phyloP scores from a whole-genome alignment of 345 rosid species.

The Mangifera indica region DNA sequence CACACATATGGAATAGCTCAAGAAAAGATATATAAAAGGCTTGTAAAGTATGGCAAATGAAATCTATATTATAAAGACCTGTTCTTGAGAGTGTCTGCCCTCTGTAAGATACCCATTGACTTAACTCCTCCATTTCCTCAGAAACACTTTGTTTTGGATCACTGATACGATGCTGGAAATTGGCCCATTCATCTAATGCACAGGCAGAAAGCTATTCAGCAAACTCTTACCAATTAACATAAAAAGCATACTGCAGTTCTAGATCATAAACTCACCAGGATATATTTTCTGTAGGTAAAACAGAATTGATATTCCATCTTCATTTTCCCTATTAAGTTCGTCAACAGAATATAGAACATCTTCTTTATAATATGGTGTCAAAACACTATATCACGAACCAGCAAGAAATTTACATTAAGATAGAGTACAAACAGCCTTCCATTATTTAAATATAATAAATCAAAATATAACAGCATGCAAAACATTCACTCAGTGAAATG shows the following conservation, averaged over 20 bases:
- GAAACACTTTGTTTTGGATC: conserved; percentile 26
- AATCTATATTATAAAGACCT: conserved; percentile 38
- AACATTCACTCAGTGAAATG: not conserved
- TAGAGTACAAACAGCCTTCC: conserved; percentile 6
- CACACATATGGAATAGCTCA: not conserved
- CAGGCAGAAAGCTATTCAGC: conserved; percentile 19
- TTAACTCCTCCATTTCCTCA: conserved; percentile 39
- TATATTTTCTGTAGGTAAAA: conserved; percentile 89
- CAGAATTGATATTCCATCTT: conserved; percentile 79
- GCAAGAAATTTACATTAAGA: conserved; percentile 27
- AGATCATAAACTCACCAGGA: conserved; percentile 60
- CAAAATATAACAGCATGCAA: not conserved
- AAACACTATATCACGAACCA: conserved; percentile 54
- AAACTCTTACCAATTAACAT: conserved; percentile 16
- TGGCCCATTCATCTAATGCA: conserved; percentile 83
- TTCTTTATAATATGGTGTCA: conserved; percentile 89
- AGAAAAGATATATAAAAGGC: conserved; percentile 13
- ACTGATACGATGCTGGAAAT: conserved; percentile 54
- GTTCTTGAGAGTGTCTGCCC: conserved; percentile 95
- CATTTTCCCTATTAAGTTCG: conserved; percentile 76
- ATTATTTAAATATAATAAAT: too few relatives aligned
- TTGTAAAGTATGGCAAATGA: not conserved
- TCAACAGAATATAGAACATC: conserved; percentile 84
- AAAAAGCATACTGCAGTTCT: conserved; percentile 13
- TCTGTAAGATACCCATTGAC: conserved; percentile 91